Conservation (phyloP, 306 rosid species). For the Citrullus colocynthis region DNA sequence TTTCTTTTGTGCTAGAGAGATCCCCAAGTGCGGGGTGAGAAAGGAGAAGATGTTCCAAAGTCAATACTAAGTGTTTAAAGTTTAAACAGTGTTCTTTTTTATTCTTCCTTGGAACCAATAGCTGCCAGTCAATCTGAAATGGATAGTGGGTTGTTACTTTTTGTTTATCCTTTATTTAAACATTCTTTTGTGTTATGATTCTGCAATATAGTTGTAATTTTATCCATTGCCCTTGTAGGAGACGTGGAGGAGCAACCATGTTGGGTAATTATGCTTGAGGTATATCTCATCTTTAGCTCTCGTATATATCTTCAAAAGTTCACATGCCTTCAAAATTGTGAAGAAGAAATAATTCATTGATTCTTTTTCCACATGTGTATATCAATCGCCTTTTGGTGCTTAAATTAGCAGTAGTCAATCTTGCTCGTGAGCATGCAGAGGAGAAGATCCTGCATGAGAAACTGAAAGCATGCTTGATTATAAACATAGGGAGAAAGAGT, state of each 20-base stretch:
- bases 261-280: constrained; percentile 99
- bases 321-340: neutral
- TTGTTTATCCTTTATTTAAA: neutral
- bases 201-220: neutral
- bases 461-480: neutral
- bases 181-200: neutral
- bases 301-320: neutral
- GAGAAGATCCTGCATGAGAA: neutral
- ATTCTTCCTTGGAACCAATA: neutral
- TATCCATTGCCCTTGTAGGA: constrained; percentile 26
- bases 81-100: neutral
- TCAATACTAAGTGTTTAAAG: neutral
- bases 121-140: neutral
- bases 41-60: neutral
- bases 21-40: neutral
- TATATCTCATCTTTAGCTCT: constrained; percentile 7
- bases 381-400: neutral
- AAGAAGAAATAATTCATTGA: neutral
- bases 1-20: neutral
- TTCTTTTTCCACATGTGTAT: neutral
- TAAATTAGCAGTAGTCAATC: neutral
- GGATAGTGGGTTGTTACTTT: neutral
- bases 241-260: constrained; percentile 69
- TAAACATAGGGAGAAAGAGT: neutral
- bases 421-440: neutral